These are phyloP conservation scores for Drechmeria coniospora DNA, from an alignment of 2,329 filamentous ascomycete genomes.

Conservation along the genomic window DNA sequence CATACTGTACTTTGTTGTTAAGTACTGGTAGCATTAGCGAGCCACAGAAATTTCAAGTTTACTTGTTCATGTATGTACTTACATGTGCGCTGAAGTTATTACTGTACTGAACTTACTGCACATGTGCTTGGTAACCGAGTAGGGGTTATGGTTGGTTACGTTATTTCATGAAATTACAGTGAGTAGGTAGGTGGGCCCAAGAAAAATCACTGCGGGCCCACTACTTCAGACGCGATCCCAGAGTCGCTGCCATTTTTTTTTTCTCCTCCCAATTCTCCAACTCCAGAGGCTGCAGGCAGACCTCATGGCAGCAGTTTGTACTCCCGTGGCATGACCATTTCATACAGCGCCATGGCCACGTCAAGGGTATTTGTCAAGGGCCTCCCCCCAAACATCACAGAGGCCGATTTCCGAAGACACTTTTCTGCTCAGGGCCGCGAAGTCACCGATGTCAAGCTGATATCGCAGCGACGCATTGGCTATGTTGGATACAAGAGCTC, in stretches of 20 bases:
- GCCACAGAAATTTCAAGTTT: too few species aligned
- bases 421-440: constrained; percentile 59
- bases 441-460: constrained; percentile 85
- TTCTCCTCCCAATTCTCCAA: constrained; percentile 4
- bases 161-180: too few species aligned
- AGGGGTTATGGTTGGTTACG: too few species aligned
- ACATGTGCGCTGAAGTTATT: too few species aligned
- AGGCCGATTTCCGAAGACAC: constrained; percentile 76
- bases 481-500: constrained; percentile 86
- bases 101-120: too few species aligned
- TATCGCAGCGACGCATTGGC: constrained; percentile 78
- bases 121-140: too few species aligned
- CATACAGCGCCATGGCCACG: constrained; percentile 28
- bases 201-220: too few species aligned
- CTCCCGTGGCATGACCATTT: not conserved
- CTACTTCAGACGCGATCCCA: too few species aligned
- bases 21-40: too few species aligned
- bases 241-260: constrained; percentile 14
- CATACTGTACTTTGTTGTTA: too few species aligned
- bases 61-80: too few species aligned
- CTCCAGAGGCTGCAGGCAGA: constrained; percentile 5
- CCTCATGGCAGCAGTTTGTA: not conserved
- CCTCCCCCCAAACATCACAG: constrained; percentile 70
- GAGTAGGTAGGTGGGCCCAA: too few species aligned
- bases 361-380: constrained; percentile 69